Base-by-base conservation (phyloP, 2,329 filamentous ascomycete species). In the Delphinella strobiligena region DNA sequence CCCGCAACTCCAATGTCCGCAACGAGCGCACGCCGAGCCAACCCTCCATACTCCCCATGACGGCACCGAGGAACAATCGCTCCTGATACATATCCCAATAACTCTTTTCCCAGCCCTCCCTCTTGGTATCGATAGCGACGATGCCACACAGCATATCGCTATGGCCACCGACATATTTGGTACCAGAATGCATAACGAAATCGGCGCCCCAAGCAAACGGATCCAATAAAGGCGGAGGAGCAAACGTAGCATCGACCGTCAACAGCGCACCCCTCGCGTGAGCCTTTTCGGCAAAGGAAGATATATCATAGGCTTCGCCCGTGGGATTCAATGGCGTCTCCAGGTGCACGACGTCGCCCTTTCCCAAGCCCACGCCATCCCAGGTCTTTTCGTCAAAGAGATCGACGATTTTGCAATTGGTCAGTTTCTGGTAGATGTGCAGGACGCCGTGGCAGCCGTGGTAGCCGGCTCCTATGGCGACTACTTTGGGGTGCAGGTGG, bases 101-200 rank as follows among this genome's bases (percentile, higher is more conserved):
- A 19, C 54, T 50, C 38, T 49, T 53, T 45, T 56, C 49, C 80
- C 80, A 83, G 4, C 67, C 67, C 10, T 51, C 50, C 2, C 47
- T 40, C 3, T 51, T 45, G 34, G 63, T 63, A 17, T 72, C 66
- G 4, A 87, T 73, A 0, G 77, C 75, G 19, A 98, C 64, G 14
- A 93, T 80, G 16, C 91, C 91, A 55, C 84, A 93, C 4, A 96
- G 74, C 71, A 96, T 72, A 62, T 98, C 91, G 48, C 81, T 89
- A 63, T 98, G 91, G 0, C 91, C 91, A 15, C 91, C 91, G 49
- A 98, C 76, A 62, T 96, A 98, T 69, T 96, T 98, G 14, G 88
- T 94, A 3, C 87, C 91, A 37, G 75, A 82, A 62, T 98, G 91
- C 84, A 96, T 82, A 24, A 94, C 75, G 1, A 88, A 62, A 61